Evolutionary conservation across 306 rosid genomes (phyloP).

Genomic region (Cyamopsis tetragonoloba): DNA sequence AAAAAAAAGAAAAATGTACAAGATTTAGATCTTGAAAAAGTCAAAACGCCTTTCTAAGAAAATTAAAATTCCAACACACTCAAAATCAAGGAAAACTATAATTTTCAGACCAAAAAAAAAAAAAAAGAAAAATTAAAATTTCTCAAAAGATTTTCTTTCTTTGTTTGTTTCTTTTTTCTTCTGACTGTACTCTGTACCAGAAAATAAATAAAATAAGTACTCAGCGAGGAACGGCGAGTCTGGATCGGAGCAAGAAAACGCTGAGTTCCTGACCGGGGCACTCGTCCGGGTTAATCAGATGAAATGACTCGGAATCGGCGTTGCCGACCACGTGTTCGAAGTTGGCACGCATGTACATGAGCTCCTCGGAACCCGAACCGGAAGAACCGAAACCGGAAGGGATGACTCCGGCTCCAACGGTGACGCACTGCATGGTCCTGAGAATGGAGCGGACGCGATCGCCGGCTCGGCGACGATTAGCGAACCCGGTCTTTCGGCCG

Average conservation of each 20-base stretch:
- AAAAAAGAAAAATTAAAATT: neutral
- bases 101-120: neutral
- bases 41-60: neutral
- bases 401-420: slow-evolving; percentile 84
- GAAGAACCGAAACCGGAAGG: slow-evolving; percentile 50
- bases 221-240: slow-evolving; percentile 33
- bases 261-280: slow-evolving; percentile 86
- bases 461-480: slow-evolving; percentile 47
- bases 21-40: neutral
- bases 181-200: neutral
- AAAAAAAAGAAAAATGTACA: neutral
- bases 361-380: slow-evolving; percentile 54
- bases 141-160: neutral
- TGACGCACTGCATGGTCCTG: slow-evolving; percentile 70
- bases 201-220: neutral
- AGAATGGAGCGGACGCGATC: slow-evolving; percentile 53
- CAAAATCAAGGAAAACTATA: slow-evolving; percentile 9
- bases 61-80: slow-evolving; percentile 18
- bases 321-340: slow-evolving; percentile 88
- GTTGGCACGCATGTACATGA: slow-evolving; percentile 83
- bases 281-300: slow-evolving; percentile 89
- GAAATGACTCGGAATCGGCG: slow-evolving; percentile 83
- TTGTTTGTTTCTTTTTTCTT: neutral
- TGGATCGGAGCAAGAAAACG: slow-evolving; percentile 82
- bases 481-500: slow-evolving; percentile 65